Conservation (phyloP, 2,329 filamentous ascomycete genomes). For the Colletotrichum incanum region DNA sequence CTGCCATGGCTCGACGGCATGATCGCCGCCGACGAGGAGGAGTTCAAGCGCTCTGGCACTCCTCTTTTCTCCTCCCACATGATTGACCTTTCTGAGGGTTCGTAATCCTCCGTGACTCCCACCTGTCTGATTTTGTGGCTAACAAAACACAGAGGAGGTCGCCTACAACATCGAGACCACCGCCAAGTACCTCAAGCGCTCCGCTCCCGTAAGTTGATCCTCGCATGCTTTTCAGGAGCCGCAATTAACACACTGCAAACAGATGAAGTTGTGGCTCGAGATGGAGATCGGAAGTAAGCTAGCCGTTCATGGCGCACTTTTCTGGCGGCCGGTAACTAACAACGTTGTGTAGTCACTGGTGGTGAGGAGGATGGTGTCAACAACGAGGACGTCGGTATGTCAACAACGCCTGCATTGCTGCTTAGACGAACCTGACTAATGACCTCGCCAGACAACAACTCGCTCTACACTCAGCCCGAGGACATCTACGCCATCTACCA, state of each 20-base stretch:
- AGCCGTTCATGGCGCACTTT: conserved; percentile 8
- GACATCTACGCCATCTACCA: conserved; percentile 95
- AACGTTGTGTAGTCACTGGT: conserved; percentile 80
- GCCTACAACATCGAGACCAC: conserved; percentile 94
- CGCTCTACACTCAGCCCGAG: conserved; percentile 97
- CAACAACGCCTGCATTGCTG: not conserved
- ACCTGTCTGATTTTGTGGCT: not conserved
- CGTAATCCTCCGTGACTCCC: not conserved
- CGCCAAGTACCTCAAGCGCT: conserved; percentile 92
- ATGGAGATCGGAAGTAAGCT: conserved; percentile 77
- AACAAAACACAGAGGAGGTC: conserved; percentile 70
- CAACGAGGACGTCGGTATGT: conserved; percentile 84
- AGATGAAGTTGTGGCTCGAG: conserved; percentile 98
- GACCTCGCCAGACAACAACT: conserved; percentile 80
- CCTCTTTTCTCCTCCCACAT: conserved; percentile 98
- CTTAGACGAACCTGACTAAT: not conserved
- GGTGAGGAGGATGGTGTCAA: conserved; percentile 99
- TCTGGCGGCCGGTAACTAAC: not conserved
- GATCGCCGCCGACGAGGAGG: conserved; percentile 92
- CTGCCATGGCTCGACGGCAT: conserved; percentile 98
- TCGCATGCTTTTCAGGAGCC: too few species aligned
- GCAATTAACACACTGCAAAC: not conserved
- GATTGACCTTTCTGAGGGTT: conserved; percentile 93
- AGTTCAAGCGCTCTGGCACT: conserved; percentile 94
- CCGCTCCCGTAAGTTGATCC: conserved; percentile 71